A percentile compares a stretch with the other conserved stretches of the same genome.
Evolutionary conservation across 1,284 basidiomycete species (phyloP).

Genomic region (Trichosporon sp.): DNA sequence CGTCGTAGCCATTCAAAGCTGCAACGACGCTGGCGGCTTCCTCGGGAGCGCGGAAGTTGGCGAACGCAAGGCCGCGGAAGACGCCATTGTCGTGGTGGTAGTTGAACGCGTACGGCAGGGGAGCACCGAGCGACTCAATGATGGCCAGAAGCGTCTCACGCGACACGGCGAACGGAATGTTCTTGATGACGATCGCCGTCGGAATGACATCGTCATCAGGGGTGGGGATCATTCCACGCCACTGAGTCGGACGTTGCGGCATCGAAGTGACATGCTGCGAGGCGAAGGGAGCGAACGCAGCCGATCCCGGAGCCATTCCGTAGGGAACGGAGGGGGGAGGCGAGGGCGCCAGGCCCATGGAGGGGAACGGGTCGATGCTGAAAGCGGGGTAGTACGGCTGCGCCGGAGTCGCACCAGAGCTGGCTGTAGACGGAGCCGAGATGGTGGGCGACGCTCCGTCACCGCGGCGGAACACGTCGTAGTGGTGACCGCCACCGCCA

Average conservation of each 20-base stretch:
- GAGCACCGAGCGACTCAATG: constrained; percentile 92
- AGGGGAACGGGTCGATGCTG: constrained; percentile 29
- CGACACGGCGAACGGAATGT: constrained; percentile 98
- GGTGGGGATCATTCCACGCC: constrained; percentile 27
- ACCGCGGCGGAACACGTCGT: constrained; percentile 46
- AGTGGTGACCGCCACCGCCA: constrained; percentile 28
- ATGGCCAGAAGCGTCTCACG: constrained; percentile 93
- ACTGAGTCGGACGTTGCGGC: constrained; percentile 24
- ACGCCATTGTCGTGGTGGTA: constrained; percentile 95
- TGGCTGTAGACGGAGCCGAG: constrained; percentile 49
- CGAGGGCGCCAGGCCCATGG: constrained; percentile 49
- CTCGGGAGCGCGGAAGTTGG: constrained; percentile 87
- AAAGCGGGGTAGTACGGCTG: constrained; percentile 32
- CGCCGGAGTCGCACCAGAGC: constrained; percentile 38
- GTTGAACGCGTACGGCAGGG: constrained; percentile 99
- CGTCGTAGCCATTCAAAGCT: constrained; percentile 78
- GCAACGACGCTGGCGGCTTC: constrained; percentile 96
- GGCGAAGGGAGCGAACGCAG: constrained; percentile 40
- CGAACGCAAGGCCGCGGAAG: constrained; percentile 97
- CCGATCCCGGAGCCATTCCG: constrained; percentile 34
- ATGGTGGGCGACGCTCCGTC: constrained; percentile 46
- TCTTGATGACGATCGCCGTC: constrained; percentile 99
- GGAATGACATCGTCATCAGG: constrained; percentile 87
- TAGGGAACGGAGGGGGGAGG: constrained; percentile 44
- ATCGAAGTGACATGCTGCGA: constrained; percentile 30